Percentiles rank a stretch among this genome's conserved stretches.
These are phyloP conservation scores for Ophiognomonia clavigignenti-juglandacearum DNA, from an alignment of 2,329 filamentous ascomycete genomes.

Conservation along the genomic window DNA sequence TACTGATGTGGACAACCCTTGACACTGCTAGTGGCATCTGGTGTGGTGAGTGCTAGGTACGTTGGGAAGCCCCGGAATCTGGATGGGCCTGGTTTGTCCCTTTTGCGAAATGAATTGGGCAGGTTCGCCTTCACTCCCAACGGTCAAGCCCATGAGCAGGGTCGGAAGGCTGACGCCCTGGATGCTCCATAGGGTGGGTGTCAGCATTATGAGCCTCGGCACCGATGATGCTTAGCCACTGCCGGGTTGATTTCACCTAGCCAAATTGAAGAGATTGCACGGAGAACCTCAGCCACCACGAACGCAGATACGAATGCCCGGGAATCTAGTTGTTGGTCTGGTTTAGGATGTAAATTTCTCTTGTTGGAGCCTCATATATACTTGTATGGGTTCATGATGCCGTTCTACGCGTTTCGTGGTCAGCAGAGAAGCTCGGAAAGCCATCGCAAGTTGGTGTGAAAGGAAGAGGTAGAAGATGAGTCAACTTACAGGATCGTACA, in stretches of 20 bases:
- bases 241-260: neutral
- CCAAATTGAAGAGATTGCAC: neutral
- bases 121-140: no score
- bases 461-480: constrained; percentile 12
- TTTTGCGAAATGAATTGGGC: no score
- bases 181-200: no score
- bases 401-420: constrained; percentile 56
- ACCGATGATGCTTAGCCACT: neutral
- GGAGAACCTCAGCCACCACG: neutral
- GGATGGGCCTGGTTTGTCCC: no score
- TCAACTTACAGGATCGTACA: constrained; percentile 84
- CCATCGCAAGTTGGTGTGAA: neutral
- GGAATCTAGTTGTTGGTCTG: neutral
- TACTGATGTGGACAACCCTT: no score
- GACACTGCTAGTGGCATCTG: no score
- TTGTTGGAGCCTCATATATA: constrained; percentile 57
- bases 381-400: constrained; percentile 99
- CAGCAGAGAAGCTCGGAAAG: neutral
- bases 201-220: no score
- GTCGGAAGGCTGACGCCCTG: no score
- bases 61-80: no score
- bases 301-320: neutral
- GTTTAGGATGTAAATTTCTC: neutral
- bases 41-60: no score
- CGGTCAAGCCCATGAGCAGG: no score